Conservation (phyloP, 805 yeast species). For the Candida hispaniensis region DNA sequence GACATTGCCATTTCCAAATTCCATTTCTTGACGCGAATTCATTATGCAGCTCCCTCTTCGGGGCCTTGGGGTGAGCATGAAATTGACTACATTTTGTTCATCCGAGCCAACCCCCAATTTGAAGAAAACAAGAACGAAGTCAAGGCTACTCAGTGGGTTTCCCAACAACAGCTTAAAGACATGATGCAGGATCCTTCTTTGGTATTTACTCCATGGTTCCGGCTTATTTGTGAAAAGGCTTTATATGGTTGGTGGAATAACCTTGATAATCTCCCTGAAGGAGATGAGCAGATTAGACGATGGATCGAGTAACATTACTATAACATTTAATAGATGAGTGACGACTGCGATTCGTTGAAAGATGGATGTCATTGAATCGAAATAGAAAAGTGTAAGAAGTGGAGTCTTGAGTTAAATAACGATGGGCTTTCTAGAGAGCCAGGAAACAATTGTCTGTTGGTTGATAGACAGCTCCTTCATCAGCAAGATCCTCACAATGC, state of each 20-base stretch:
- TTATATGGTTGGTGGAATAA: slow-evolving; percentile 91
- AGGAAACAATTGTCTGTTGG: no score
- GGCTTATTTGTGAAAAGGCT: slow-evolving; percentile 83
- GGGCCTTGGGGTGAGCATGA: slow-evolving; percentile 97
- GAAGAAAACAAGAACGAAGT: slow-evolving; percentile 74
- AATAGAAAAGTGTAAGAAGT: no score
- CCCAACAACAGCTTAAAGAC: slow-evolving; percentile 48
- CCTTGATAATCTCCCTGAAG: slow-evolving; percentile 35
- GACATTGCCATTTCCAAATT: slow-evolving; percentile 49
- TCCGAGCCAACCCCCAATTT: slow-evolving; percentile 41
- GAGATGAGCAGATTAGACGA: slow-evolving; percentile 14
- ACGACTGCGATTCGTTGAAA: no score
- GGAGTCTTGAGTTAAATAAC: no score
- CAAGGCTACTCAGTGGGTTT: slow-evolving; percentile 66
- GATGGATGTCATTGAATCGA: no score
- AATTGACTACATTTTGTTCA: slow-evolving; percentile 84
- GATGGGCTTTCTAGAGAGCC: no score
- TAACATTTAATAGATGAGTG: no score
- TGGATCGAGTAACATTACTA: slow-evolving; percentile 4
- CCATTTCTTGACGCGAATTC: slow-evolving; percentile 84
- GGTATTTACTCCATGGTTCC: slow-evolving; percentile 96
- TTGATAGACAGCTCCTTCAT: no score
- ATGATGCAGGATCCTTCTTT: slow-evolving; percentile 65
- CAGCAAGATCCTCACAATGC: slow-evolving; percentile 3
- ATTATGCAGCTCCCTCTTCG: slow-evolving; percentile 72